phyloP scores from a whole-genome alignment of 2,329 filamentous ascomycete species.

The Aureobasidium subglaciale region DNA sequence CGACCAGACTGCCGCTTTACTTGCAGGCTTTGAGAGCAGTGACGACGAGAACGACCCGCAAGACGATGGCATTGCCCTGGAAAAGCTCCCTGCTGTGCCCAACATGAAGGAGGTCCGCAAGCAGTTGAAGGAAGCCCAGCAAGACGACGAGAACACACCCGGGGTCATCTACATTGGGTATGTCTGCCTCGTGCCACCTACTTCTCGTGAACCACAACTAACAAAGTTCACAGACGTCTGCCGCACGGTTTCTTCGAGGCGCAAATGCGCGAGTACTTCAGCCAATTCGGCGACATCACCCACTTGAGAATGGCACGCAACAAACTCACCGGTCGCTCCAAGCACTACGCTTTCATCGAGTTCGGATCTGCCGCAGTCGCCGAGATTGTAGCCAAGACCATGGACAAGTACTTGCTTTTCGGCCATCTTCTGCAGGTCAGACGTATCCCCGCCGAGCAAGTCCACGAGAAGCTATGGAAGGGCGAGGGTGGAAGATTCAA shows the following conservation, averaged over 20 bases:
- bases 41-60: constrained; percentile 35
- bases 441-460: constrained; percentile 64
- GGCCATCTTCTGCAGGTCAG: constrained; percentile 89
- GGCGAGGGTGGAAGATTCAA: constrained; percentile 88
- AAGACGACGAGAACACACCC: constrained; percentile 48
- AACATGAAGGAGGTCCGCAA: constrained; percentile 29
- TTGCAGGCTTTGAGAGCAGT: constrained; percentile 45
- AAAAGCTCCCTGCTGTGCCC: constrained; percentile 30
- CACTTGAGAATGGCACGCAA: constrained; percentile 81
- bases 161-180: constrained; percentile 81
- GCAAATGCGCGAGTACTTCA: constrained; percentile 89
- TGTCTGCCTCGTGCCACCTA: constrained; percentile 21
- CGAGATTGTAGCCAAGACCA: constrained; percentile 85
- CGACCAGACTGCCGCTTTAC: constrained; percentile 45
- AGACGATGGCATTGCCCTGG: constrained; percentile 32
- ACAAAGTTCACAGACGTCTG: constrained; percentile 49
- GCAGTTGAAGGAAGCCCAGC: constrained; percentile 44
- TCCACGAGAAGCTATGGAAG: constrained; percentile 80
- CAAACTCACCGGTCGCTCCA: constrained; percentile 81
- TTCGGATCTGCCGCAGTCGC: constrained; percentile 73
- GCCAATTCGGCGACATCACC: constrained; percentile 80
- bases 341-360: constrained; percentile 93
- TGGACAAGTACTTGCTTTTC: constrained; percentile 96
- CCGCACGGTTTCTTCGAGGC: constrained; percentile 96
- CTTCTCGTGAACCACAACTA: not conserved